A percentile compares a stretch with the other conserved stretches of the same genome.
These are phyloP conservation scores for Geotrichum reessii DNA, from an alignment of 1,139 yeast genomes.

Conservation along the genomic window DNA sequence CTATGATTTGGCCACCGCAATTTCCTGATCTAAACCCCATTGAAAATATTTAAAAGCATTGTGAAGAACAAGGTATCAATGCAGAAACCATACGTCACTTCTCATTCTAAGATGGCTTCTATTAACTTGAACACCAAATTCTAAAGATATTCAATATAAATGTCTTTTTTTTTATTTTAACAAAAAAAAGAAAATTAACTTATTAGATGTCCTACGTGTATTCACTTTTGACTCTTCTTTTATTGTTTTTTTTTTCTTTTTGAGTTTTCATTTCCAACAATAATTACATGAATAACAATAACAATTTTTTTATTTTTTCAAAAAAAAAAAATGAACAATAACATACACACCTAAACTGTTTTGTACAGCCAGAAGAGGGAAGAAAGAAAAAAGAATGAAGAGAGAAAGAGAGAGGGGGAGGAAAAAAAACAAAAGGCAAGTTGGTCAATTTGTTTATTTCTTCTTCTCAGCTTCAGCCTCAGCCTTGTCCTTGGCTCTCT, in stretches of 20 bases:
- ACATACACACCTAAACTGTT: background rate
- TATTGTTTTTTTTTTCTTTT: background rate
- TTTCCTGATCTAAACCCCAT: no score
- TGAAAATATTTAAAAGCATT: no score
- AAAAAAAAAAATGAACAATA: background rate
- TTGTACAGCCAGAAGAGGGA: background rate
- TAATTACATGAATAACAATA: conserved; percentile 7
- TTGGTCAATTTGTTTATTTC: conserved; percentile 54
- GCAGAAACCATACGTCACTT: no score
- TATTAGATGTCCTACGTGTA: background rate
- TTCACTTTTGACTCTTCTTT: no score
- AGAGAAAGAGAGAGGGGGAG: background rate
- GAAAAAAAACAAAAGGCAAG: no score
- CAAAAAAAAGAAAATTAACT: background rate
- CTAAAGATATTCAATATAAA: no score
- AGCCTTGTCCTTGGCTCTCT: conserved; percentile 95
- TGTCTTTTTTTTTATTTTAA: no score
- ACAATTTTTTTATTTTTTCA: background rate
- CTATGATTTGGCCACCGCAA: no score
- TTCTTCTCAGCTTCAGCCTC: conserved; percentile 99
- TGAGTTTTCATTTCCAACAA: conserved; percentile 10
- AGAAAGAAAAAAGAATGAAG: background rate
- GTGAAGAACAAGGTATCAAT: no score
- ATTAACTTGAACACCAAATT: no score
- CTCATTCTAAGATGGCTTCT: no score